Conservation (phyloP, 208 protist species). For the Trypanosoma theileri region DNA sequence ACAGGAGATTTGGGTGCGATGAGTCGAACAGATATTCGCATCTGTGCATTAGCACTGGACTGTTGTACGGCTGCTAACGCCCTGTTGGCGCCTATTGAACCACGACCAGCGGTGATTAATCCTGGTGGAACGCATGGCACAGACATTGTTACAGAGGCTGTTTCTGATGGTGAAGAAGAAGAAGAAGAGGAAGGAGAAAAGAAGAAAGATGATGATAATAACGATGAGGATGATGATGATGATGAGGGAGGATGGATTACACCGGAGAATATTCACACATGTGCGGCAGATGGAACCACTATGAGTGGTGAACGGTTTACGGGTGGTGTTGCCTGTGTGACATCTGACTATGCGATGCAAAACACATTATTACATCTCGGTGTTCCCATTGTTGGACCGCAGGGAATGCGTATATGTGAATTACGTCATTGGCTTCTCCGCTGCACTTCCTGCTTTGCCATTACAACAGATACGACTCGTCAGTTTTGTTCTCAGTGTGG, state of each 20-base stretch:
- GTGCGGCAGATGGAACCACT: slow-evolving; percentile 10
- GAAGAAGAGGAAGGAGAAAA: slow-evolving; percentile 17
- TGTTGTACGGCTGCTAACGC: slow-evolving; percentile 54
- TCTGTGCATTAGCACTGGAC: slow-evolving; percentile 84
- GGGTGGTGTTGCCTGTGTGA: slow-evolving; percentile 88
- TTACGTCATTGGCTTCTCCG: slow-evolving; percentile 91
- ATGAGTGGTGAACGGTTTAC: slow-evolving; percentile 51
- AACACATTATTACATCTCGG: slow-evolving; percentile 93
- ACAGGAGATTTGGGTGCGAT: slow-evolving; percentile 91
- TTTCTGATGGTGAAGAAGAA: slow-evolving; percentile 7
- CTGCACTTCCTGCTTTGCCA: slow-evolving; percentile 85
- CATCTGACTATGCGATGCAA: slow-evolving; percentile 96
- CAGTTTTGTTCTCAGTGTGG: slow-evolving; percentile 91
- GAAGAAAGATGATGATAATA: slow-evolving; percentile 2
- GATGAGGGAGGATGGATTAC: slow-evolving; percentile 93
- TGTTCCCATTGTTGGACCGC: slow-evolving; percentile 80
- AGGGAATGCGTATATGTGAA: slow-evolving; percentile 86
- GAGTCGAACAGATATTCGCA: slow-evolving; percentile 88
- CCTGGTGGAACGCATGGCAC: slow-evolving; percentile 19
- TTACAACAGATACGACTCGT: slow-evolving; percentile 89
- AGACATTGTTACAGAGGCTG: slow-evolving; percentile 32
- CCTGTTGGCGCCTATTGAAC: slow-evolving; percentile 54
- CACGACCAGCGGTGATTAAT: slow-evolving; percentile 57
- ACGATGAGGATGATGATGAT: slow-evolving; percentile 32
- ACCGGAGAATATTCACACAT: slow-evolving; percentile 81